phyloP scores from a whole-genome alignment of 1,284 basidiomycete genomes.

The Rhodotorula glutinis region DNA sequence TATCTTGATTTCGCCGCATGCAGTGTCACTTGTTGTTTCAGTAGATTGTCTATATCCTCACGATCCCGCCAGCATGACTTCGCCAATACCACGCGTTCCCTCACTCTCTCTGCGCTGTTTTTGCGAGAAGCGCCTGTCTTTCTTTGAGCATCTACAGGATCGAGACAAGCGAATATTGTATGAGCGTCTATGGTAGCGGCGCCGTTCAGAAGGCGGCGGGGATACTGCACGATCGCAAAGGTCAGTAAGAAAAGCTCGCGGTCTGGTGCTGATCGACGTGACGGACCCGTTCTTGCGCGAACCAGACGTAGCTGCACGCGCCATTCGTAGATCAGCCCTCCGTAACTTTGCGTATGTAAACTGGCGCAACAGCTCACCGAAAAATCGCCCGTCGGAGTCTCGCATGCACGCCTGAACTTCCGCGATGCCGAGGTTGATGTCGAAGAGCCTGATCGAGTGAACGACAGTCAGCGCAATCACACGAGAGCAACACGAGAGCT shows the following conservation, averaged over 20 bases:
- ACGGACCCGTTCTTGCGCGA: slow-evolving; percentile 15
- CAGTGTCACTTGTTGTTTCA: neutral
- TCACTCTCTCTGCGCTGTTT: neutral
- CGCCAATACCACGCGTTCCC: neutral
- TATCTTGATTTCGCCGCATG: neutral
- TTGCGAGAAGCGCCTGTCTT: too few relatives aligned
- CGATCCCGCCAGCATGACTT: neutral
- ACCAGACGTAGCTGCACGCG: slow-evolving; percentile 1
- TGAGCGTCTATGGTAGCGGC: neutral
- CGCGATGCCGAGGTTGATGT: slow-evolving; percentile 62
- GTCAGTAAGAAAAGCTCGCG: too few relatives aligned
- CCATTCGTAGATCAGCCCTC: too few relatives aligned
- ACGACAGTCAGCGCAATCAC: too few relatives aligned
- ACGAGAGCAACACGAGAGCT: neutral
- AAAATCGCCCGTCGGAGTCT: slow-evolving; percentile 25
- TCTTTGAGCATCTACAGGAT: too few relatives aligned
- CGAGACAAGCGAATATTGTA: neutral
- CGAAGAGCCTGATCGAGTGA: slow-evolving; percentile 3
- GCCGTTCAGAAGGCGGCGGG: neutral
- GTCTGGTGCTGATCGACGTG: too few relatives aligned
- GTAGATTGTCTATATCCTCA: neutral
- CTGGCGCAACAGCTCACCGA: slow-evolving; percentile 6
- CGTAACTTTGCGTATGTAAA: too few relatives aligned
- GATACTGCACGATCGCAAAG: too few relatives aligned
- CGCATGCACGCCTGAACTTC: slow-evolving; percentile 68